phyloP scores from a whole-genome alignment of 2,329 filamentous ascomycete species.

The Pyrenochaeta sp. region DNA sequence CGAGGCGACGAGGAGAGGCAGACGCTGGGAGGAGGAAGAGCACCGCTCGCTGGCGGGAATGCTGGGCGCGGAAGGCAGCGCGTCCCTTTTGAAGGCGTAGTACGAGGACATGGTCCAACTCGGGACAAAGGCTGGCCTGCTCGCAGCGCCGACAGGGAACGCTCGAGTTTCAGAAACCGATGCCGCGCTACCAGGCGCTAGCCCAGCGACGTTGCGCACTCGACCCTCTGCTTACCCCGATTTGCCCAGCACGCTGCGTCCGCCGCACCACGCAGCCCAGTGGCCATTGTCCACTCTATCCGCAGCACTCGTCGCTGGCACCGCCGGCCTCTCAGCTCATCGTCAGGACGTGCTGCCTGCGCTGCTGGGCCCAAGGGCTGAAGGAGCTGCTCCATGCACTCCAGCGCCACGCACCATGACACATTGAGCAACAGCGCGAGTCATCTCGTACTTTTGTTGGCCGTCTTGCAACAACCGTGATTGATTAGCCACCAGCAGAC shows the following conservation, averaged over 20 bases:
- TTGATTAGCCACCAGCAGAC: too few species aligned
- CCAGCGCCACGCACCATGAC: background rate
- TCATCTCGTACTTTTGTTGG: too few species aligned
- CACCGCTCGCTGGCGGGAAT: conserved; percentile 2
- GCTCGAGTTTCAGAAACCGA: conserved; percentile 12
- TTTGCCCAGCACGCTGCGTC: background rate
- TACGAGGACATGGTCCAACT: too few species aligned
- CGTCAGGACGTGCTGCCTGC: background rate
- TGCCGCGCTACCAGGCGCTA: conserved; percentile 5
- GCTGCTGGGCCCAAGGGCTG: background rate
- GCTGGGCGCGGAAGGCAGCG: background rate
- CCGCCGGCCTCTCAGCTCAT: background rate
- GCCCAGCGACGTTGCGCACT: background rate
- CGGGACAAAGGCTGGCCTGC: background rate
- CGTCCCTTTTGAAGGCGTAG: background rate
- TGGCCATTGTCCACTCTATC: background rate
- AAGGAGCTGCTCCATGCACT: background rate
- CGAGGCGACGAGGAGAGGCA: background rate
- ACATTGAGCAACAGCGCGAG: too few species aligned
- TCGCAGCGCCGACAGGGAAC: conserved; percentile 13
- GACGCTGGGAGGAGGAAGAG: background rate
- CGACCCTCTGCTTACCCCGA: background rate
- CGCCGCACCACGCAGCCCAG: background rate
- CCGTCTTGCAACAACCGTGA: too few species aligned
- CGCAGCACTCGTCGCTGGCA: background rate